Conservation (phyloP, 2,329 filamentous ascomycete genomes). For the Pseudopyricularia cyperi region DNA sequence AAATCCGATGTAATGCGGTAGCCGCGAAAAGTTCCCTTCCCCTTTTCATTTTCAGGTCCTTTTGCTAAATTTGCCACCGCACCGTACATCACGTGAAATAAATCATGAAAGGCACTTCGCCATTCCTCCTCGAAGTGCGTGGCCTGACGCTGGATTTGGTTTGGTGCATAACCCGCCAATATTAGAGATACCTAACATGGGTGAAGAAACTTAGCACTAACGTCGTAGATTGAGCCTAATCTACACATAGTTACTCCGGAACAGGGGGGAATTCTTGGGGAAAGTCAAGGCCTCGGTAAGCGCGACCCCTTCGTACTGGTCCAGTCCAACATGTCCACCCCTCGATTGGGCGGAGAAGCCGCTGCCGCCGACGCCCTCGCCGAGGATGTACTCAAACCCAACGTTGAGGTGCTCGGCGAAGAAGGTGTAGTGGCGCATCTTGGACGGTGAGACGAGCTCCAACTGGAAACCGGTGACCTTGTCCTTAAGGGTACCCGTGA, state of each 20-base stretch:
- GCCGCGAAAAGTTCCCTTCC: no score
- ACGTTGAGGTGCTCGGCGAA: background rate
- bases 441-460: background rate
- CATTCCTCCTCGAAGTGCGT: no score
- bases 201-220: no score
- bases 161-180: no score
- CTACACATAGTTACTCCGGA: background rate
- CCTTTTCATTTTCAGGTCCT: no score
- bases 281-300: background rate
- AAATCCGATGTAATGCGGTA: no score
- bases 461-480: background rate
- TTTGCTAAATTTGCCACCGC: no score
- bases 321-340: background rate
- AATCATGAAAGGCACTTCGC: no score
- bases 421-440: background rate
- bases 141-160: no score
- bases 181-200: no score
- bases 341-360: background rate
- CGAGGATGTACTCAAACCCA: background rate
- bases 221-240: background rate
- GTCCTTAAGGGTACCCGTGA: background rate
- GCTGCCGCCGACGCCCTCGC: background rate
- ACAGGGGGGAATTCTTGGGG: background rate
- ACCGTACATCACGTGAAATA: no score
- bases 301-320: background rate